Conservation (phyloP, 257 asterid genomes). For the Rubia yunnanensis region DNA sequence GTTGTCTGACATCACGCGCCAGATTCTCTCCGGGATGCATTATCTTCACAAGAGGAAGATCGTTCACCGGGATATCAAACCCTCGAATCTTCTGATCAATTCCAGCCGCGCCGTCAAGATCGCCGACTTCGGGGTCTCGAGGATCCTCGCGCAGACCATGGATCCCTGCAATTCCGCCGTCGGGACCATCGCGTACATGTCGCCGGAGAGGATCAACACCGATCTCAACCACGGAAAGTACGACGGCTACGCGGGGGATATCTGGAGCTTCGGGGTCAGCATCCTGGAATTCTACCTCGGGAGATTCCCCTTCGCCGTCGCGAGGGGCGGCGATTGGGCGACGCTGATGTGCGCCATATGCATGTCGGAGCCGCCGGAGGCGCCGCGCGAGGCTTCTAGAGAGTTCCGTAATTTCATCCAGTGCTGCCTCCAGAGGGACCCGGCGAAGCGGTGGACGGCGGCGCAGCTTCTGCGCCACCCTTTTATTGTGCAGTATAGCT, state of each 20-base stretch:
- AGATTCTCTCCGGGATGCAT: constrained; percentile 54
- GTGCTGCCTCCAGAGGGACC: constrained; percentile 42
- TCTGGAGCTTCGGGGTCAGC: constrained; percentile 92
- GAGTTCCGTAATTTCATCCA: constrained; percentile 48
- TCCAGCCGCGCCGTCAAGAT: constrained; percentile 51
- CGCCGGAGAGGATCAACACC: constrained; percentile 82
- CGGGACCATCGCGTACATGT: constrained; percentile 90
- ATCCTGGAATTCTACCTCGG: constrained; percentile 79
- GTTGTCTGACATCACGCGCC: constrained; percentile 59
- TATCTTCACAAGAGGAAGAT: constrained; percentile 74
- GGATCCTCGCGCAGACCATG: constrained; percentile 77
- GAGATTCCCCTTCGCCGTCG: constrained; percentile 58
- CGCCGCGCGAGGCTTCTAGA: constrained; percentile 55
- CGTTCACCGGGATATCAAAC: constrained; percentile 86
- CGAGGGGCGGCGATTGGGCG: constrained; percentile 91
- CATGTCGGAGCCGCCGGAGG: constrained; percentile 85
- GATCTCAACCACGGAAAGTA: constrained; percentile 84
- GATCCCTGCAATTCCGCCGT: constrained; percentile 88
- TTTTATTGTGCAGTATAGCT: constrained; percentile 23
- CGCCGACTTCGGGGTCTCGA: constrained; percentile 76
- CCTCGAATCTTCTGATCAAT: constrained; percentile 64
- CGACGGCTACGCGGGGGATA: constrained; percentile 83
- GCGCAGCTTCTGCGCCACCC: constrained; percentile 31
- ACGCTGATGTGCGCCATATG: constrained; percentile 82
- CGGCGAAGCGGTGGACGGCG: constrained; percentile 30